A percentile compares a stretch with the other conserved stretches of the same genome.
These are phyloP conservation scores for Argentina anserina DNA, from an alignment of 306 rosid species.

Conservation along the genomic window DNA sequence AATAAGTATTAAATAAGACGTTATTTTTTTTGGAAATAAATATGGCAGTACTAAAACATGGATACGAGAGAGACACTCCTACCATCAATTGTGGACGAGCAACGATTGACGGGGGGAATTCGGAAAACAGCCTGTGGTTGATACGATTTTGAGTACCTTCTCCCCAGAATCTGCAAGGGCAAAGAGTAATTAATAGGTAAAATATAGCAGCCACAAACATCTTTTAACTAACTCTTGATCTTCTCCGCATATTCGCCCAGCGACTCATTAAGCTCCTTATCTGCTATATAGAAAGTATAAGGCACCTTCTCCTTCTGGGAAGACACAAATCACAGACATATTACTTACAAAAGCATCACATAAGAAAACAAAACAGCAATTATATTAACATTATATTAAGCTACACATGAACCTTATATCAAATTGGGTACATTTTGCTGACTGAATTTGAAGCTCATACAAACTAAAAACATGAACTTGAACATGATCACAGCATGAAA, in stretches of 20 bases:
- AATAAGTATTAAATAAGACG: not conserved
- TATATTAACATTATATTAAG: not conserved
- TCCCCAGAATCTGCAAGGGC: conserved; percentile 75
- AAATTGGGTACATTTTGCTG: not conserved
- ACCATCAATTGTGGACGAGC: conserved; percentile 96
- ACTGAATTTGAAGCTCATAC: no score
- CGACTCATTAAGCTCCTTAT: conserved; percentile 70
- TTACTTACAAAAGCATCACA: not conserved
- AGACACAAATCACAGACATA: not conserved
- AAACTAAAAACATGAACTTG: not conserved
- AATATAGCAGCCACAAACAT: not conserved
- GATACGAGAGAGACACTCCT: conserved; percentile 8
- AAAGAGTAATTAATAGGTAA: conserved; percentile 5
- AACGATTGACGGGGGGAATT: conserved; percentile 76
- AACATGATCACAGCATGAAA: not conserved
- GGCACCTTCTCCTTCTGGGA: conserved; percentile 87
- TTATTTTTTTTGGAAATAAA: not conserved
- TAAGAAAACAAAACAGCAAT: not conserved
- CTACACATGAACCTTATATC: not conserved
- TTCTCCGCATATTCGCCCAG: conserved; percentile 78
- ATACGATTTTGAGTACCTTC: conserved; percentile 83
- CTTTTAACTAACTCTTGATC: conserved; percentile 52
- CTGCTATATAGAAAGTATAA: conserved; percentile 70
- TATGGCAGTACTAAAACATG: not conserved
- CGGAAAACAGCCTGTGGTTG: conserved; percentile 93